Evolutionary conservation across 257 asterid species (phyloP).

Genomic region (Ophiorrhiza pumila): DNA sequence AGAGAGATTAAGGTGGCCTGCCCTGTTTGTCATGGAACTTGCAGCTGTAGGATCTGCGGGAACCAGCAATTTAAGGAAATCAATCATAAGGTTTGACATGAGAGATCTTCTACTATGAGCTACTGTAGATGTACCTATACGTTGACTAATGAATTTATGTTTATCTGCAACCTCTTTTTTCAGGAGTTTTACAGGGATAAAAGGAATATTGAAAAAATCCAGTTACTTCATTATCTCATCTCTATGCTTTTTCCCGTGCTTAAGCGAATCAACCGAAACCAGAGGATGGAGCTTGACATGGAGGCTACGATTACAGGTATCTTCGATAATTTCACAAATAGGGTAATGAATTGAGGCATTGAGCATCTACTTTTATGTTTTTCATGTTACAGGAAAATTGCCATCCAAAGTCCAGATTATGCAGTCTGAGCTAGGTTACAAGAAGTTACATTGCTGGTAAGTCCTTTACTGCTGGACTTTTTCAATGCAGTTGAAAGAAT

Average conservation of each 20-base stretch:
- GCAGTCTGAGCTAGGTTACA: constrained; percentile 39
- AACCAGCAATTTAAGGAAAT: constrained; percentile 37
- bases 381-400: constrained; percentile 50
- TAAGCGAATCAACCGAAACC: constrained; percentile 61
- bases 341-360: no score
- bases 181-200: constrained; percentile 58
- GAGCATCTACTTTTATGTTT: constrained; percentile 7
- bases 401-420: constrained; percentile 50
- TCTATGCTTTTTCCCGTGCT: constrained; percentile 77
- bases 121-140: constrained; percentile 7
- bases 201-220: constrained; percentile 50
- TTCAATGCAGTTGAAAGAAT: constrained; percentile 18
- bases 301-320: constrained; percentile 75
- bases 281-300: constrained; percentile 58
- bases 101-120: constrained; percentile 15
- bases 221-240: constrained; percentile 66
- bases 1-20: constrained; percentile 69
- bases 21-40: constrained; percentile 73
- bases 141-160: constrained; percentile 19
- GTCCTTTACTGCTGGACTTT: constrained; percentile 26
- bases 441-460: constrained; percentile 60
- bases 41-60: constrained; percentile 71
- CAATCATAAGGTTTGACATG: constrained; percentile 57
- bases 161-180: constrained; percentile 21
- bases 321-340: not conserved